These are phyloP conservation scores for Talaromyces sp. DNA, from an alignment of 2,329 filamentous ascomycete genomes.

Conservation along the genomic window DNA sequence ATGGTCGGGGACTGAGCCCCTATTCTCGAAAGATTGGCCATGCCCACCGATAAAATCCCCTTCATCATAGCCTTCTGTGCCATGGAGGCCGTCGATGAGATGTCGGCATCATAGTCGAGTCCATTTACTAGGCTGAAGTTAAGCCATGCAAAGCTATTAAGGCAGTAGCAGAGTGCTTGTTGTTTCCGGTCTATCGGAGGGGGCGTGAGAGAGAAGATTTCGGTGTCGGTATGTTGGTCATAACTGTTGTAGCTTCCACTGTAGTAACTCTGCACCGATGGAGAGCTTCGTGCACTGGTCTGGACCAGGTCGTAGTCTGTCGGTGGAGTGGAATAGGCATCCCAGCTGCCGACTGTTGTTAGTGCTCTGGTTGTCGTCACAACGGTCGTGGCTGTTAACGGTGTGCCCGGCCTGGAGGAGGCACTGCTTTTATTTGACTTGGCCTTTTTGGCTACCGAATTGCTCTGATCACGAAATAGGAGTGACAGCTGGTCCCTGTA, in stretches of 20 bases:
- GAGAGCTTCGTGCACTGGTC: not conserved
- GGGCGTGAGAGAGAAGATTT: not conserved
- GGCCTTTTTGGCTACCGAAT: constrained; percentile 56
- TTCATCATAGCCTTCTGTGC: constrained; percentile 35
- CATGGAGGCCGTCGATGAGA: constrained; percentile 18
- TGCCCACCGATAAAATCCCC: constrained; percentile 54
- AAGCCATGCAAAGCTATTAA: constrained; percentile 31
- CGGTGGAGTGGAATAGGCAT: not conserved
- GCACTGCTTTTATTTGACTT: constrained; percentile 32
- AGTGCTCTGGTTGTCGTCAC: not conserved
- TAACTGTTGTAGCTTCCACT: not conserved
- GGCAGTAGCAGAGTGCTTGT: constrained; percentile 32
- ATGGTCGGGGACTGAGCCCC: constrained; percentile 43
- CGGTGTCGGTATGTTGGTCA: not conserved
- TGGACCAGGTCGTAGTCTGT: not conserved
- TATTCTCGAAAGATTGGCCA: constrained; percentile 55
- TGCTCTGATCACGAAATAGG: constrained; percentile 63
- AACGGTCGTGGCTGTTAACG: not conserved
- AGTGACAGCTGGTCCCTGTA: constrained; percentile 61
- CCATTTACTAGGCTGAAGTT: constrained; percentile 24
- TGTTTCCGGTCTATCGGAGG: constrained; percentile 16
- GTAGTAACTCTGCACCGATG: not conserved
- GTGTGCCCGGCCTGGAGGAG: not conserved
- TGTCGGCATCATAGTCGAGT: constrained; percentile 21
- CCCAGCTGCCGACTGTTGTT: not conserved